Conservation (phyloP, 176 grass and related monocot species). For the Panicum miliaceum region DNA sequence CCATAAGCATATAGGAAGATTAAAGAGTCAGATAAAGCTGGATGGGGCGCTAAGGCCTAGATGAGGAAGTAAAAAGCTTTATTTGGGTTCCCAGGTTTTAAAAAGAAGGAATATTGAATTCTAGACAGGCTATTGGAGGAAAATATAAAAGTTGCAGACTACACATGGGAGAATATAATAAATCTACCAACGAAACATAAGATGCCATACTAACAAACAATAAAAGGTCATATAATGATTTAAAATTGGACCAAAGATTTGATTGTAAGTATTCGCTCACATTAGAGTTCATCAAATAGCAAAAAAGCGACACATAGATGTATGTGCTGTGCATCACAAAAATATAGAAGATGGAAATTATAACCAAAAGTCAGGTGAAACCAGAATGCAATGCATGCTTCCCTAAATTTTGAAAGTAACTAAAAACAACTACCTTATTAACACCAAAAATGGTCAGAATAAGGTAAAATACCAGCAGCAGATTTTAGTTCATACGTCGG, state of each 20-base stretch:
- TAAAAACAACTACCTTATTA: constrained; percentile 47
- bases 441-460: constrained; percentile 71
- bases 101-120: constrained; percentile 14
- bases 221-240: neutral
- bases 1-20: neutral
- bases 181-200: constrained; percentile 20
- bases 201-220: constrained; percentile 13
- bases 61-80: neutral
- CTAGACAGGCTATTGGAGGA: neutral
- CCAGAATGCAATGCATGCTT: neutral
- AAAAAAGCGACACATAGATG: neutral
- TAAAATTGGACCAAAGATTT: neutral
- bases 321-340: neutral
- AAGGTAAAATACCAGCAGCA: constrained; percentile 95
- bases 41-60: neutral
- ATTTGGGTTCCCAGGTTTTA: neutral
- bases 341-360: neutral
- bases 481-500: constrained; percentile 99
- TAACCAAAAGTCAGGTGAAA: neutral
- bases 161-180: constrained; percentile 6
- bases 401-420: constrained; percentile 21
- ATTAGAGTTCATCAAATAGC: constrained; percentile 20
- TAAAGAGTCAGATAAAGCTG: constrained; percentile 8
- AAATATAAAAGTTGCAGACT: neutral
- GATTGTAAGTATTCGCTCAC: neutral